phyloP scores from a whole-genome alignment of 306 rosid genomes.

The Chamaecrista fasciculata region DNA sequence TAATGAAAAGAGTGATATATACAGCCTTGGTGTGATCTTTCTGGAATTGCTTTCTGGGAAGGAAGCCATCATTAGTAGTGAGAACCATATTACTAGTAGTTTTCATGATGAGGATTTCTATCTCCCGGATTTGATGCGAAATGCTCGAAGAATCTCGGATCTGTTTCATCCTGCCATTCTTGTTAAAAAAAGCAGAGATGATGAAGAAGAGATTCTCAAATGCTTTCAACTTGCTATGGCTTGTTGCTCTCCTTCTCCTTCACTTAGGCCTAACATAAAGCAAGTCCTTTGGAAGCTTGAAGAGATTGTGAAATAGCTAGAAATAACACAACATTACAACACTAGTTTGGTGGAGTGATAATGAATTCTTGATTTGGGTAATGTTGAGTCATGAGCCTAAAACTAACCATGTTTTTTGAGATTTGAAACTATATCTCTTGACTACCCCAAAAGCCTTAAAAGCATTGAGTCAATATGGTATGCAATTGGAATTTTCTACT shows the following conservation, averaged over 20 bases:
- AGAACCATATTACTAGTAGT: constrained; percentile 43
- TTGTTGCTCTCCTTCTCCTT: constrained; percentile 77
- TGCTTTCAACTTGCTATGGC: constrained; percentile 79
- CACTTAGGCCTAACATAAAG: constrained; percentile 69
- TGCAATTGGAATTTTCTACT: too few species aligned
- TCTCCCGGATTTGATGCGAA: constrained; percentile 73
- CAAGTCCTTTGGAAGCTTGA: constrained; percentile 74
- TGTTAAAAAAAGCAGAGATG: constrained; percentile 28
- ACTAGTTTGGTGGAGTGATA: too few species aligned
- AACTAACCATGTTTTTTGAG: too few species aligned
- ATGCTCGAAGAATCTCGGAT: constrained; percentile 67
- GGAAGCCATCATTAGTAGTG: constrained; percentile 63
- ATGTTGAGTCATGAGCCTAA: too few species aligned
- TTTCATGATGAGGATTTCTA: constrained; percentile 71
- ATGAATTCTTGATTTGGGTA: too few species aligned
- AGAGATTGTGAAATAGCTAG: constrained; percentile 60
- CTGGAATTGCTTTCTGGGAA: constrained; percentile 79
- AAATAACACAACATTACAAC: too few species aligned
- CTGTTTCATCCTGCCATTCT: constrained; percentile 73
- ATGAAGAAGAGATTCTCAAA: constrained; percentile 61
- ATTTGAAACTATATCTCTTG: too few species aligned
- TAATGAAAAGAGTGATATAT: constrained; percentile 59
- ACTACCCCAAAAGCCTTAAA: too few species aligned
- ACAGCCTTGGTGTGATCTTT: constrained; percentile 72
- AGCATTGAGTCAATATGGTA: too few species aligned